These are phyloP conservation scores for Sarcodon aspratus DNA, from an alignment of 768 basidiomycete genomes.

Conservation along the genomic window DNA sequence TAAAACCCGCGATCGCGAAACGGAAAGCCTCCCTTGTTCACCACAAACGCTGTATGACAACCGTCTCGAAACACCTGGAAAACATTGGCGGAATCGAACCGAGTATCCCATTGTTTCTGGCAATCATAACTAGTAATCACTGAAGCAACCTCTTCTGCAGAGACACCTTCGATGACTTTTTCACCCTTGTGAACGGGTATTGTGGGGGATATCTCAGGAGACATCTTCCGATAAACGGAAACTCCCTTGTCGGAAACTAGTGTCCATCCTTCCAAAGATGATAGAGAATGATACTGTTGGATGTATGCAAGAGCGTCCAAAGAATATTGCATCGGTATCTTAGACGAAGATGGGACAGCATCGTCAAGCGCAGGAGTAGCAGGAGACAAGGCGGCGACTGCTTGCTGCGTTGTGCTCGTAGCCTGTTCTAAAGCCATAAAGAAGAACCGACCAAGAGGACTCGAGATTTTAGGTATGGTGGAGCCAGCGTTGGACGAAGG, in stretches of 20 bases:
- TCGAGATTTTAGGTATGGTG: constrained; percentile 54
- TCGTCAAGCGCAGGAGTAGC: constrained; percentile 29
- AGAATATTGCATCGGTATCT: constrained; percentile 68
- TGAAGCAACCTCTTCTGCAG: constrained; percentile 81
- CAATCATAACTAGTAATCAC: constrained; percentile 61
- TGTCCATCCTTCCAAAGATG: constrained; percentile 57
- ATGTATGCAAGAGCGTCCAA: constrained; percentile 76
- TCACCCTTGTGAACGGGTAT: constrained; percentile 82
- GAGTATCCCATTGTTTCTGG: constrained; percentile 79
- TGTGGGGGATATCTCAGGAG: constrained; percentile 63
- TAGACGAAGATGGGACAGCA: constrained; percentile 38
- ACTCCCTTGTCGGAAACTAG: constrained; percentile 68
- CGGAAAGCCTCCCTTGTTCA: constrained; percentile 74
- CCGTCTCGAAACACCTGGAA: constrained; percentile 75
- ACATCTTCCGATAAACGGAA: constrained; percentile 63
- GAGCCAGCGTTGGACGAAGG: constrained; percentile 19
- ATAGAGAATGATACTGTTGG: constrained; percentile 53
- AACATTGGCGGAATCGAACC: constrained; percentile 56
- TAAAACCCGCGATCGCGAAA: constrained; percentile 87
- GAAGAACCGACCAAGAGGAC: constrained; percentile 62
- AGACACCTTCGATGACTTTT: constrained; percentile 87
- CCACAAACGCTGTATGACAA: constrained; percentile 59
- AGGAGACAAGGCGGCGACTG: constrained; percentile 70
- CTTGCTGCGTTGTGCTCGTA: constrained; percentile 59
- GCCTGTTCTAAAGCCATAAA: constrained; percentile 69